Evolutionary conservation across 805 yeast species (phyloP), one percentile per base, ranked within the genome.

Genomic region (Scheffersomyces stipitis): DNA sequence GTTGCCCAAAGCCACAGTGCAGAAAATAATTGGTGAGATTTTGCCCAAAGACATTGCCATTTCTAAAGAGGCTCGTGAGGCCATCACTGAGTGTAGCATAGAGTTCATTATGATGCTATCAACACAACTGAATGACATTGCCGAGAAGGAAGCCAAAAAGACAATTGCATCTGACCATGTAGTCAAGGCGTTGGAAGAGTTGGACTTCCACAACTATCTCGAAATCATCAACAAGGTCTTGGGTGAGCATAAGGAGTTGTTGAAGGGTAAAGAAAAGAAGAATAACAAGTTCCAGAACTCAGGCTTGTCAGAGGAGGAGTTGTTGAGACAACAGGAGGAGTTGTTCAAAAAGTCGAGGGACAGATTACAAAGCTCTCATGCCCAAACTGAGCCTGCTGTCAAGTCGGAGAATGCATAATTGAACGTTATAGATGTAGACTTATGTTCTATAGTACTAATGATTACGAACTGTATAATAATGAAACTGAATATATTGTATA

Each of bases 131-230:
- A 90, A 91, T 52, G 98, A 93, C 44, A 89, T 93, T 47, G 98
- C 98, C 1, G 98, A 93, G 51, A 85, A 84, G 51, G 99, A 93
- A 58, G 81, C 95, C 36, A 93, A 93, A 62, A 93, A 93, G 63
- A 93, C 99, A 2, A 93, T 93, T 30, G 95, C 96, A 0, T 84
- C 96, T 2, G 99, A 93, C 58, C 99, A 93, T 58, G 97, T 93
- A 26, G 75, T 91, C 45, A 85, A 83, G 53, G 97, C 98, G 0
- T 66, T 93, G 30, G 81, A 78, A 43, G 96, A 86, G 52, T 71
- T 93, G 37, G 99, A 96, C 18, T 93, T 88, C 60, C 75, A 74
- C 18, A 89, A 86, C 41, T 93, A 91, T 59, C 72, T 93, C 34
- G 90, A 84, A 24, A 83, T 87, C 18, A 77, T 93, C 30, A 83